Evolutionary conservation across 805 yeast genomes (phyloP), one percentile per base, ranked within the genome.

Genomic region (Ascoidea rubescens): DNA sequence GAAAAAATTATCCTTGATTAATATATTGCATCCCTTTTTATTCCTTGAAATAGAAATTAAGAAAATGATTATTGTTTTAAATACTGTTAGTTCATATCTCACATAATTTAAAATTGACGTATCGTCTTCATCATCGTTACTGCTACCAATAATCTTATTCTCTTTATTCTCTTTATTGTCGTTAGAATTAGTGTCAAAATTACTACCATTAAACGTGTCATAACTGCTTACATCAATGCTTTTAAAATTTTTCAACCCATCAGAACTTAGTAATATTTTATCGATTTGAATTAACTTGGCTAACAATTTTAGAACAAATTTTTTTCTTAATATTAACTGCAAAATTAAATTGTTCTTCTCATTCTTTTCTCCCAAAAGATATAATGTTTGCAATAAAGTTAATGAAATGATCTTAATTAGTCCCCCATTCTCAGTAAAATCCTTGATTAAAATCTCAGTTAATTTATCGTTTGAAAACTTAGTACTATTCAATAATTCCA

Each of bases 351-450:
- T 75, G 31, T 75, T 70, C 46, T 76, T 71, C 28, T 21, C 28
- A 21, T 72, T 71, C n/a, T 67, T 59, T 37, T 37, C 72, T 1
- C 83, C 75, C 45, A 80, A 63, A 53, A 79, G 80, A 31, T 80
- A 73, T 50, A 82, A 65, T 1, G 84, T 73, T 58, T 88, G 95
- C 56, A 93, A 64, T 12, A 90, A 68, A n/a, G 88, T 62, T 12
- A 90, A 70, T 1, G 96, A 82, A 0, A 91, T 80, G 8, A 89
- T 75, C 57, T 93, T 75, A 5, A 84, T 75, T 0, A 84, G 70
- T 1, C 91, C 93, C 58, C 85, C 93, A 2, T 90, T 88, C 51
- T 79, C 72, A 14, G 87, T 76, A 0, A 93, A 82, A 67, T 93
- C 98, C 54, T 78, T 80, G 61, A 87, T 82, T 37, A 88, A 72